phyloP scores from a whole-genome alignment of 805 yeast genomes.

The Middelhovenomyces tepae region DNA sequence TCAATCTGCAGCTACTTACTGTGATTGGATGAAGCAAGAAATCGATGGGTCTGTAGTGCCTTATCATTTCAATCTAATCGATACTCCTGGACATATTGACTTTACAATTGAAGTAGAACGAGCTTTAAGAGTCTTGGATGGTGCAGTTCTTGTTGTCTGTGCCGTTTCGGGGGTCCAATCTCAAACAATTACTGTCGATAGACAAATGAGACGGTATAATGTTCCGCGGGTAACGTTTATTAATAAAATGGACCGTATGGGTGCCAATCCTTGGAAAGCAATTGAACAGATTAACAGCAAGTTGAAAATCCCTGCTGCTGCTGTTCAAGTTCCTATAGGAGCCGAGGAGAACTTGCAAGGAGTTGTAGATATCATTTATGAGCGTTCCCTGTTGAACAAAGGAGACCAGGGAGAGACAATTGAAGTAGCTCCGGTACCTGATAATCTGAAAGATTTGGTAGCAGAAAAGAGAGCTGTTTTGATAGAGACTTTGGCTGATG shows the following conservation, averaged over 20 bases:
- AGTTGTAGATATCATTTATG: conserved; percentile 82
- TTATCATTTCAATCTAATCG: conserved; percentile 89
- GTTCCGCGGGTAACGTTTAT: conserved; percentile 95
- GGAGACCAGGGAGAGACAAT: conserved; percentile 84
- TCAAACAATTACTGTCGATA: conserved; percentile 96
- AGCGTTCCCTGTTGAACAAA: conserved; percentile 80
- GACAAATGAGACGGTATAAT: conserved; percentile 97
- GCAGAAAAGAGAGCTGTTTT: conserved; percentile 81
- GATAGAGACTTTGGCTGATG: conserved; percentile 94
- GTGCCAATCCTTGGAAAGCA: conserved; percentile 93
- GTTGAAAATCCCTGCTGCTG: conserved; percentile 91
- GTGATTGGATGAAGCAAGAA: conserved; percentile 74
- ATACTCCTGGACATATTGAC: conserved; percentile 98
- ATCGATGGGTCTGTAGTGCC: conserved; percentile 37
- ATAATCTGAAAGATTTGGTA: conserved; percentile 67
- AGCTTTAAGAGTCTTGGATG: conserved; percentile 95
- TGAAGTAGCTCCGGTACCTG: conserved; percentile 62
- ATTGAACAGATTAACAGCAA: conserved; percentile 84
- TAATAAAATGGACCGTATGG: conserved; percentile 99
- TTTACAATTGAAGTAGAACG: conserved; percentile 98
- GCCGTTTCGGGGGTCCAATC: conserved; percentile 98
- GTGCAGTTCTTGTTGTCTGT: conserved; percentile 97
- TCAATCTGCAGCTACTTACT: conserved; percentile 97
- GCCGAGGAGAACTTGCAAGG: conserved; percentile 79
- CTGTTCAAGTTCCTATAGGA: conserved; percentile 97